Evolutionary conservation across 768 basidiomycete genomes (phyloP).

Genomic region (Tylopilus rubrobrunneus): DNA sequence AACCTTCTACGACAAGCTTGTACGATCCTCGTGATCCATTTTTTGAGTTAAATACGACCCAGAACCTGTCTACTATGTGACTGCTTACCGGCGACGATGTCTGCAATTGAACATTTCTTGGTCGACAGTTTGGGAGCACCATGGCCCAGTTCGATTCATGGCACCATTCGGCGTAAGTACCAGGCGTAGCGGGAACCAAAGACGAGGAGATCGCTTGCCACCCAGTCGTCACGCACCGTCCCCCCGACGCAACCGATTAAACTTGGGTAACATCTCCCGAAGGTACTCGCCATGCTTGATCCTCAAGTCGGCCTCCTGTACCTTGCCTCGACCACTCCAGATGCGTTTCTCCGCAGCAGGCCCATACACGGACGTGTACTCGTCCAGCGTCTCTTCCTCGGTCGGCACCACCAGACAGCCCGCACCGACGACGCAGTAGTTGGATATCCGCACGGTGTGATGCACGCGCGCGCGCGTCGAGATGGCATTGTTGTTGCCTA

Average conservation of each 20-base stretch:
- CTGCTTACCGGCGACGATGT: too few relatives aligned
- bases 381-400: constrained; percentile 73
- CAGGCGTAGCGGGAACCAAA: neutral
- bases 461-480: constrained; percentile 81
- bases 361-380: constrained; percentile 84
- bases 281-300: constrained; percentile 90
- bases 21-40: neutral
- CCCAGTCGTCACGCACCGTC: constrained; percentile 42
- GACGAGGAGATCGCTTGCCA: neutral
- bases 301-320: constrained; percentile 80
- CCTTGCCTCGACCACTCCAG: constrained; percentile 84
- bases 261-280: constrained; percentile 87
- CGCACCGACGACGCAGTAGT: constrained; percentile 81
- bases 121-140: too few relatives aligned
- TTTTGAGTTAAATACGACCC: neutral
- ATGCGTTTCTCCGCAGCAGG: constrained; percentile 64
- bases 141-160: too few relatives aligned
- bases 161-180: too few relatives aligned
- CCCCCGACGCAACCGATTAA: constrained; percentile 67
- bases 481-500: constrained; percentile 85
- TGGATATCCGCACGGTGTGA: constrained; percentile 73
- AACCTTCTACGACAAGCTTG: constrained; percentile 15
- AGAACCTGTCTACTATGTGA: neutral
- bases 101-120: too few relatives aligned
- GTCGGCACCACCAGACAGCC: constrained; percentile 75